Evolutionary conservation across 164 flowering plant species (phyloP).

Genomic region (Vitis labrusca): DNA sequence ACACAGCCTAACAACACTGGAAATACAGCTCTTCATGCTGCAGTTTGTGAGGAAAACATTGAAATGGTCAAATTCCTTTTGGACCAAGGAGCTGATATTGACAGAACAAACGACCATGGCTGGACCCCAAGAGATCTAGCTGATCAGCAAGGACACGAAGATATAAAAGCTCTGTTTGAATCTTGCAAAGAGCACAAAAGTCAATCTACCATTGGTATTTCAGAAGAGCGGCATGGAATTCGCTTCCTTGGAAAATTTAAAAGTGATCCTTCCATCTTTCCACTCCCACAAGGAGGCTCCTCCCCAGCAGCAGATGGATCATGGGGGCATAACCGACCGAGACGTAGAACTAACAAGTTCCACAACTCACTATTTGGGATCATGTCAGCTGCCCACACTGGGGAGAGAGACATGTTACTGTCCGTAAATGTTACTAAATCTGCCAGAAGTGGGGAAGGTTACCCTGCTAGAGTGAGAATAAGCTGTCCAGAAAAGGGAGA

Average conservation of each 20-base stretch:
- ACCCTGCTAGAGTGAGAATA: conserved; percentile 51
- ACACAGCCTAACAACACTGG: conserved; percentile 48
- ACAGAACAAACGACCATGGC: conserved; percentile 56
- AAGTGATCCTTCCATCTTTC: conserved; percentile 57
- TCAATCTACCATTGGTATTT: conserved; percentile 21
- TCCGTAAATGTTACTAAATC: conserved; percentile 10
- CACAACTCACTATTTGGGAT: conserved; percentile 84
- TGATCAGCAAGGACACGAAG: conserved; percentile 85
- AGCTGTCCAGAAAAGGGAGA: conserved; percentile 59
- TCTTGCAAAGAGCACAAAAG: conserved; percentile 23
- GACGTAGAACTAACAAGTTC: conserved; percentile 58
- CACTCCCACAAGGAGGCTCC: conserved; percentile 20
- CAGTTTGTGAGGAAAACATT: conserved; percentile 71
- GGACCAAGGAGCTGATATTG: conserved; percentile 58
- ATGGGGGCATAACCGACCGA: conserved; percentile 34
- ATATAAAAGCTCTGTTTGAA: conserved; percentile 55
- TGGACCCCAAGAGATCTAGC: conserved; percentile 84
- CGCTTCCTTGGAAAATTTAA: conserved; percentile 45
- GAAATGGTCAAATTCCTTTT: conserved; percentile 62
- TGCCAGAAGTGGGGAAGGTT: background rate
- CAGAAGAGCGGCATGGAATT: conserved; percentile 24
- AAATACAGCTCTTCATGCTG: conserved; percentile 74
- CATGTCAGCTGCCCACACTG: conserved; percentile 56
- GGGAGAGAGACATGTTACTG: conserved; percentile 24
- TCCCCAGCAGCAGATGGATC: conserved; percentile 21